These are phyloP conservation scores for Setaria viridis DNA, from an alignment of 202 grass and related monocot species.

Conservation along the genomic window DNA sequence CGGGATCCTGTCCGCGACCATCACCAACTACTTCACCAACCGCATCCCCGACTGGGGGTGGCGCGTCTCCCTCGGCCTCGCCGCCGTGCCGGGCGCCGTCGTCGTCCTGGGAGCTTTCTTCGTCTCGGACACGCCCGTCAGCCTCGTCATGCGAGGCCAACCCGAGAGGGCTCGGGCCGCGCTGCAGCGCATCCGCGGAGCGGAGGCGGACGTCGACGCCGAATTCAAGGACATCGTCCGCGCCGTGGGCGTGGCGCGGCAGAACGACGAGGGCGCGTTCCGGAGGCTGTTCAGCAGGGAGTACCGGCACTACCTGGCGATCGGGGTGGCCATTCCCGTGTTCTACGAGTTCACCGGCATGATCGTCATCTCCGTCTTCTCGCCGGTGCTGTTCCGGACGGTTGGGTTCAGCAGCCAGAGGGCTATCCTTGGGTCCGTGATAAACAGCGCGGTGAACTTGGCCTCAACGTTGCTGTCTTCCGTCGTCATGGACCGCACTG, in stretches of 20 bases:
- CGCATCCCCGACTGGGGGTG: background rate
- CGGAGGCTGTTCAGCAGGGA: background rate
- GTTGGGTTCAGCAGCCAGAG: conserved; percentile 58
- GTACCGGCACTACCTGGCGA: background rate
- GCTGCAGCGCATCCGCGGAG: background rate
- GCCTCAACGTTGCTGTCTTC: conserved; percentile 39
- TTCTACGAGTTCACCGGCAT: conserved; percentile 60
- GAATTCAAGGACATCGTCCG: background rate
- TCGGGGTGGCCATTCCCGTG: background rate
- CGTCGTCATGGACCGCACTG: conserved; percentile 52
- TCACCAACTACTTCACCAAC: background rate
- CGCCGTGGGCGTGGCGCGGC: background rate
- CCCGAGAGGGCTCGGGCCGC: background rate
- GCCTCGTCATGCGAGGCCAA: background rate
- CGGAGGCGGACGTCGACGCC: background rate
- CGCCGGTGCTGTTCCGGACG: conserved; percentile 63
- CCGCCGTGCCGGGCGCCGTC: background rate
- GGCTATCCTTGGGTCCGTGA: conserved; percentile 53
- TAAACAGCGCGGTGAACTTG: conserved; percentile 49
- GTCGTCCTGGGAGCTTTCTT: background rate
- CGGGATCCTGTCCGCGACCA: background rate
- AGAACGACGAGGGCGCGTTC: background rate
- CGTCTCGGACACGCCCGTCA: background rate
- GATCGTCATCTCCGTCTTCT: conserved; percentile 57
- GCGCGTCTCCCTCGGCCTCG: background rate